Evolutionary conservation across 1,284 basidiomycete species (phyloP).

Genomic region (Naganishia cerealis): DNA sequence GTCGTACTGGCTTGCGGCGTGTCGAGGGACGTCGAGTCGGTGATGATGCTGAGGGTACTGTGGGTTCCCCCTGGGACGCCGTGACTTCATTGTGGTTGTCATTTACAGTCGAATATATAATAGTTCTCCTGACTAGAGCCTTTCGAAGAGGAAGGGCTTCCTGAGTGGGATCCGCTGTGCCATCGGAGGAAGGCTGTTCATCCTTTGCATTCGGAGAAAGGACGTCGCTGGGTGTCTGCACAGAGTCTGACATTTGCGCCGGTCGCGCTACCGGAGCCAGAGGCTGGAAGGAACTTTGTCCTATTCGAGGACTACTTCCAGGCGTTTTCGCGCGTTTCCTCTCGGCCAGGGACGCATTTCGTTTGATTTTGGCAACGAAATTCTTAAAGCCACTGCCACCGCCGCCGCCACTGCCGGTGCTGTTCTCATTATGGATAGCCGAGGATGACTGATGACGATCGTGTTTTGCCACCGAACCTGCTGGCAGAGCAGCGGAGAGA

Average conservation of each 20-base stretch:
- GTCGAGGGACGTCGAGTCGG: conserved; percentile 9
- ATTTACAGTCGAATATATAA: conserved; percentile 20
- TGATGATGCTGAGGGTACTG: neutral
- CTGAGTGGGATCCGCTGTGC: neutral
- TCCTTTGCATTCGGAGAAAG: neutral
- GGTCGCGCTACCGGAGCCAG: neutral
- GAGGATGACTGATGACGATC: conserved; percentile 20
- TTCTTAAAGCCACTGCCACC: conserved; percentile 19
- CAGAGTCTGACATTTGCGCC: neutral
- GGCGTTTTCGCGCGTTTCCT: conserved; percentile 22
- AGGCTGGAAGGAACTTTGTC: conserved; percentile 11
- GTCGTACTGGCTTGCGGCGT: conserved; percentile 12
- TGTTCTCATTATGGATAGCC: neutral
- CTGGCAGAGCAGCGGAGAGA: conserved; percentile 10
- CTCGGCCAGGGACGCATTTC: conserved; percentile 27
- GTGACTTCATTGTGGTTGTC: neutral
- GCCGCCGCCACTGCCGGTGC: neutral
- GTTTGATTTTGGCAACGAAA: conserved; percentile 31
- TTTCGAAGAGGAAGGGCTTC: conserved; percentile 1
- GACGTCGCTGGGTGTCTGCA: neutral
- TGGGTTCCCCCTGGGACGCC: neutral
- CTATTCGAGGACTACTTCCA: neutral
- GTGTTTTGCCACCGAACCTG: neutral
- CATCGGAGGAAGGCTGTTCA: neutral
- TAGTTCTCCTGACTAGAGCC: conserved; percentile 27